Conservation (phyloP, 371 early-diverging fungal genomes). For the Syncephalastrum racemosum region DNA sequence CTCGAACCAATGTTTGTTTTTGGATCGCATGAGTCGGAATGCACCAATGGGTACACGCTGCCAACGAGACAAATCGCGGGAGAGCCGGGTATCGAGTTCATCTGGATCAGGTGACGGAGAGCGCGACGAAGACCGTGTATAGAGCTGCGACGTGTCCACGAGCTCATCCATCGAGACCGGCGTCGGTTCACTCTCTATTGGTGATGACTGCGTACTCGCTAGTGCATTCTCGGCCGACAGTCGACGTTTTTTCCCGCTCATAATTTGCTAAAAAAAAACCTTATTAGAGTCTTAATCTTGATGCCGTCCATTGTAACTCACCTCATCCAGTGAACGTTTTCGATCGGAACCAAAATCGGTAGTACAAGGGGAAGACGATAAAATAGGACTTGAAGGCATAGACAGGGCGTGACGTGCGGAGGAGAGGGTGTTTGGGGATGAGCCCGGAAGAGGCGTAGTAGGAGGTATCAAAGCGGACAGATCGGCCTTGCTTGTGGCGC, state of each 20-base stretch:
- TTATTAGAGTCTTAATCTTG: no score
- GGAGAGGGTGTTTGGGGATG: background rate
- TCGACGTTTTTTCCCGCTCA: background rate
- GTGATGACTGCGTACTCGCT: constrained; percentile 12
- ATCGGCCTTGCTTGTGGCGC: constrained; percentile 1
- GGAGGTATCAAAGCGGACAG: constrained; percentile 2
- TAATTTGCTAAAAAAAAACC: background rate
- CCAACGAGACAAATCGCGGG: constrained; percentile 60
- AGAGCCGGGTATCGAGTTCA: constrained; percentile 37
- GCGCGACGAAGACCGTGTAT: constrained; percentile 49
- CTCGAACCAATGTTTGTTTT: constrained; percentile 46
- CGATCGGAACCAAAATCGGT: no score
- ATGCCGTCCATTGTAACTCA: no score
- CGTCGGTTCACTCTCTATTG: constrained; percentile 11
- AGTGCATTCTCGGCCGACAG: constrained; percentile 7
- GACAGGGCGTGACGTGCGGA: constrained; percentile 17
- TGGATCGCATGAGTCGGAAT: constrained; percentile 50
- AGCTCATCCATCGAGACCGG: constrained; percentile 61
- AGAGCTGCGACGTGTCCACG: constrained; percentile 57
- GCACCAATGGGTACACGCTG: constrained; percentile 63
- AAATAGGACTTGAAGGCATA: background rate
- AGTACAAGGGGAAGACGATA: constrained; percentile 4
- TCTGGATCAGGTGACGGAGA: constrained; percentile 53
- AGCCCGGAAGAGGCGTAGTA: background rate
- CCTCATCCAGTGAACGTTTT: no score